A percentile compares a stretch with the other conserved stretches of the same genome.
Evolutionary conservation across 345 rosid genomes (phyloP).

Genomic region (Citrus sp.): DNA sequence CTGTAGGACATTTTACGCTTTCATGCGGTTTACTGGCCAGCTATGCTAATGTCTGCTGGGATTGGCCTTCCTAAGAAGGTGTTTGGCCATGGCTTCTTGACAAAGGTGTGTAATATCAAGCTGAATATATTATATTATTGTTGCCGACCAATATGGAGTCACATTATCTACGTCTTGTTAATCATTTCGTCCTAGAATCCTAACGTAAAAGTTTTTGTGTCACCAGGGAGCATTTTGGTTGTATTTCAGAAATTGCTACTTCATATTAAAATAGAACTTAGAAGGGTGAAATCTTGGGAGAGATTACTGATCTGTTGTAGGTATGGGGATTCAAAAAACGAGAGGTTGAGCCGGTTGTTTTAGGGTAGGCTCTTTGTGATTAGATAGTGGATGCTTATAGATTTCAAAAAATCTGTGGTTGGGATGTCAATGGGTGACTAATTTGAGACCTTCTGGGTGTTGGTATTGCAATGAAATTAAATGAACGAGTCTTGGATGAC

Average conservation of each 20-base stretch:
- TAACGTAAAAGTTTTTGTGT: background rate
- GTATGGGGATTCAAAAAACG: background rate
- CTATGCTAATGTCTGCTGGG: constrained; percentile 96
- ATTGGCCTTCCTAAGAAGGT: constrained; percentile 73
- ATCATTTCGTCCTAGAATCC: background rate
- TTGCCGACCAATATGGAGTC: background rate
- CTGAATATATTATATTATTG: background rate
- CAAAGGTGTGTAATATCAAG: constrained; percentile 49
- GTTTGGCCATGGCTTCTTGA: constrained; percentile 94
- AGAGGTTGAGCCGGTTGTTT: background rate
- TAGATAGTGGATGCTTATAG: background rate
- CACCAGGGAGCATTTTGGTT: background rate
- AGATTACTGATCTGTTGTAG: background rate
- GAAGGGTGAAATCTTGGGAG: background rate
- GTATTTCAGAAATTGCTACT: background rate
- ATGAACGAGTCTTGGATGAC: background rate
- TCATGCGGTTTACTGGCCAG: constrained; percentile 99
- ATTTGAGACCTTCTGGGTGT: background rate
- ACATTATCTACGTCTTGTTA: background rate
- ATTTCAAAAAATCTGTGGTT: background rate
- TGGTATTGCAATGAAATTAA: background rate
- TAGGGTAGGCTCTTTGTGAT: background rate
- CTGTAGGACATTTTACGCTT: constrained; percentile 91
- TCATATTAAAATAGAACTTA: background rate
- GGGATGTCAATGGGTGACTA: background rate